These are phyloP conservation scores for Ophiostoma montium DNA, from an alignment of 2,329 filamentous ascomycete species.

Conservation along the genomic window DNA sequence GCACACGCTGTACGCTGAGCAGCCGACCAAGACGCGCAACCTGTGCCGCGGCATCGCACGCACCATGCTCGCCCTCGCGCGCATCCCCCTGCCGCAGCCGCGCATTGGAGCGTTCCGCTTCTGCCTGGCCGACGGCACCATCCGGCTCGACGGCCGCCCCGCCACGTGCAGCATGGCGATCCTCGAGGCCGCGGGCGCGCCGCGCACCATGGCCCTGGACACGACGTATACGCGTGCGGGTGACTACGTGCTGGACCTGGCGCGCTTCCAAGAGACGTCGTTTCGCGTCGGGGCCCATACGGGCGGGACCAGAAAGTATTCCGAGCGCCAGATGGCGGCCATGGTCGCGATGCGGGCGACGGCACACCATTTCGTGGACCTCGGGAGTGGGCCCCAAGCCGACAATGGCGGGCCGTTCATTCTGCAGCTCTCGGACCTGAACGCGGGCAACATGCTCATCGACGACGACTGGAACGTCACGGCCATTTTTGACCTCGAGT, in stretches of 20 bases:
- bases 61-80: conserved; percentile 19
- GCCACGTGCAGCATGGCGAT: conserved; percentile 15
- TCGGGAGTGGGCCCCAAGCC: background rate
- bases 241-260: conserved; percentile 16
- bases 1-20: background rate
- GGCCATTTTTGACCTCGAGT: conserved; percentile 20
- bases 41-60: conserved; percentile 2
- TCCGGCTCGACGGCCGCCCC: conserved; percentile 7
- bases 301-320: conserved; percentile 13
- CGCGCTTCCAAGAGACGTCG: conserved; percentile 15
- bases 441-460: conserved; percentile 19
- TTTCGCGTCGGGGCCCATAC: conserved; percentile 16
- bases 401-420: conserved; percentile 8
- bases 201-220: conserved; percentile 15
- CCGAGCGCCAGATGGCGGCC: conserved; percentile 16
- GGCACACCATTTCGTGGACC: background rate
- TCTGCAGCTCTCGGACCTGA: conserved; percentile 18
- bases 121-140: conserved; percentile 14
- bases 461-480: conserved; percentile 21
- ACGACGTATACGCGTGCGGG: conserved; percentile 17
- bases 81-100: conserved; percentile 15
- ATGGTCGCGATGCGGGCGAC: background rate
- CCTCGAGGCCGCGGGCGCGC: conserved; percentile 20
- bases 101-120: conserved; percentile 18
- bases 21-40: background rate